Conservation (phyloP, 2,329 filamentous ascomycete species). For the Fusarium metavorans region DNA sequence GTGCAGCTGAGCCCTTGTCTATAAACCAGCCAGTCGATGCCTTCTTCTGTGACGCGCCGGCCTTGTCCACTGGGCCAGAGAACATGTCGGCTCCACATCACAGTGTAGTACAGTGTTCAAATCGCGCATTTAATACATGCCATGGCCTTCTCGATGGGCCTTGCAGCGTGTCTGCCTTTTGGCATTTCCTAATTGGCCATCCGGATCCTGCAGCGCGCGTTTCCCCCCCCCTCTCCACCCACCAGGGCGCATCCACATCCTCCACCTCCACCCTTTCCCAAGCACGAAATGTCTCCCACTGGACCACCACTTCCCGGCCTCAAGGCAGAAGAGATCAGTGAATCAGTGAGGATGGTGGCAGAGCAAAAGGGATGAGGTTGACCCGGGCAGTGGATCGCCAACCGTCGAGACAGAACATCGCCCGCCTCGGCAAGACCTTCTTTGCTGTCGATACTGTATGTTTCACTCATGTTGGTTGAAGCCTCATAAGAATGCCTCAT, state of each 20-base stretch:
- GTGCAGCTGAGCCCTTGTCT: slow-evolving; percentile 28
- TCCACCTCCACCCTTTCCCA: slow-evolving; percentile 26
- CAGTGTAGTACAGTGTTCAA: slow-evolving; percentile 30
- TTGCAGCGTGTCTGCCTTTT: slow-evolving; percentile 44
- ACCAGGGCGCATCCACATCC: slow-evolving; percentile 29
- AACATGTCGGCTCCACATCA: slow-evolving; percentile 26
- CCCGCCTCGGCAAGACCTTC: neutral
- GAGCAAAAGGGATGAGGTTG: slow-evolving; percentile 17
- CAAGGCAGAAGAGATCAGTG: slow-evolving; percentile 24
- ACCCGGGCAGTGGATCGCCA: slow-evolving; percentile 14
- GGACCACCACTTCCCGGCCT: slow-evolving; percentile 25
- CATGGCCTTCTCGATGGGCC: slow-evolving; percentile 33
- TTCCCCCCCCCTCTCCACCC: slow-evolving; percentile 30
- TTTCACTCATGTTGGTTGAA: neutral
- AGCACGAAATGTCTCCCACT: slow-evolving; percentile 18
- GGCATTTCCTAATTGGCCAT: slow-evolving; percentile 36
- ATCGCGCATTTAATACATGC: slow-evolving; percentile 29
- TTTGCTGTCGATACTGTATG: neutral
- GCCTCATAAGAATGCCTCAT: slow-evolving; percentile 10
- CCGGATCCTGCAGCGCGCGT: slow-evolving; percentile 33
- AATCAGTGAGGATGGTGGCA: slow-evolving; percentile 14
- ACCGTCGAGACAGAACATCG: neutral
- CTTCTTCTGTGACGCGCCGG: neutral
- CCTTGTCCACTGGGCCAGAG: slow-evolving; percentile 19
- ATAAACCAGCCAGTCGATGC: slow-evolving; percentile 24